Conservation (phyloP, 768 basidiomycete genomes). For the Suillus occidentalis region DNA sequence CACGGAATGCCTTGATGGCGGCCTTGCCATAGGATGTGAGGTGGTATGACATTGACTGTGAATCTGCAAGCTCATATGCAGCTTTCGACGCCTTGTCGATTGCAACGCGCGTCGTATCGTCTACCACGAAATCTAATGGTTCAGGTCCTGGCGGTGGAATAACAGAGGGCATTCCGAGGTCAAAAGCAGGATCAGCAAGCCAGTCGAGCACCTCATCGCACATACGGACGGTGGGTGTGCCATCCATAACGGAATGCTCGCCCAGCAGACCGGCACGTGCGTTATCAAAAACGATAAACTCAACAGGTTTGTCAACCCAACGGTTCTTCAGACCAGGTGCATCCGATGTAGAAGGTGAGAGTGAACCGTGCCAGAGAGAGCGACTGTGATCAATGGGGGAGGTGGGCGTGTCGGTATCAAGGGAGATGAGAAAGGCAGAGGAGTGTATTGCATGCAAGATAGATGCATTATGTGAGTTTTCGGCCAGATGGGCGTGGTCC, state of each 20-base stretch:
- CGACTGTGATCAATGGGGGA: slow-evolving; percentile 63
- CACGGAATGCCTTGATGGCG: slow-evolving; percentile 80
- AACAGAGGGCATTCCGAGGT: slow-evolving; percentile 46
- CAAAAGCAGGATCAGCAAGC: slow-evolving; percentile 61
- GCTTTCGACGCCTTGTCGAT: slow-evolving; percentile 57
- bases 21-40: slow-evolving; percentile 82
- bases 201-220: slow-evolving; percentile 68
- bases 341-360: slow-evolving; percentile 14
- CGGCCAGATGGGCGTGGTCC: slow-evolving; percentile 65
- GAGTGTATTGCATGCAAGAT: slow-evolving; percentile 79
- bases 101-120: slow-evolving; percentile 40
- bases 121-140: slow-evolving; percentile 57
- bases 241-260: slow-evolving; percentile 92
- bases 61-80: slow-evolving; percentile 55
- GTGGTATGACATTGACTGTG: slow-evolving; percentile 62
- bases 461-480: slow-evolving; percentile 58
- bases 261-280: slow-evolving; percentile 85
- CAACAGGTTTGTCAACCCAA: slow-evolving; percentile 88
- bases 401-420: slow-evolving; percentile 57
- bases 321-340: slow-evolving; percentile 63
- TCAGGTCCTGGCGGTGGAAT: slow-evolving; percentile 34
- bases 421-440: slow-evolving; percentile 79
- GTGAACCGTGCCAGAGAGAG: slow-evolving; percentile 63
- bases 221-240: slow-evolving; percentile 75
- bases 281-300: slow-evolving; percentile 86